Base-by-base conservation (phyloP, 176 grass and related monocot genomes). In the Triticum urartu region DNA sequence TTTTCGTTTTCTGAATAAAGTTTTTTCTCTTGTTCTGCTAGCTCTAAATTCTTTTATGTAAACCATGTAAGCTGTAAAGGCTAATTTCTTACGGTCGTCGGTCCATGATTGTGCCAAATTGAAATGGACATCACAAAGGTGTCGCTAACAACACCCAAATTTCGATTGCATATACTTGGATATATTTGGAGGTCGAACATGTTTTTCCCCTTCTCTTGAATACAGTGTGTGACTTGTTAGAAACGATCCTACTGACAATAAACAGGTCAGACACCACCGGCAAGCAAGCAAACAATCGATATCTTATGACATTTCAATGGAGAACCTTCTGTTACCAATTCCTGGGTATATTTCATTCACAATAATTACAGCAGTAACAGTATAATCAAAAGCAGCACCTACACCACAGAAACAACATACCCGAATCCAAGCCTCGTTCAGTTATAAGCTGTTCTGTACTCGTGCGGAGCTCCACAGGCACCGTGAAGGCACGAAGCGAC, bases 351-450 rank as follows among this genome's bases (percentile, higher is more conserved):
- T 38, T 50, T 20, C 38, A 6, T 87, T 66, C 14, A 40, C 38
- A 50, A 6, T 48, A 18, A 64, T 12, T 54, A 45, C n/a, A 60
- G 20, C 35, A 26, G 33, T 0, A 26, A 47, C 22, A 56, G 11
- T 47, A 43, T 5, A 66, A 9, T 56, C 15, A 15, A 83, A 83
- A 47, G 60, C 26, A 33, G 1, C 32, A 69, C 5, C 9, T 58
- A 39, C 35, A 82, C 13, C 80, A 73, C 68, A 87, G 24, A 9
- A 81, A 79, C 39, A 71, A 68, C 59, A 66, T 38, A 78, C 7
- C 52, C 22, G 22, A 78, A 24, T 10, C 8, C 4, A 24, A 17
- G 39, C 18, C 39, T 5, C 5, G 33, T 26, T 78, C 72, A 69
- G 25, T 36, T 34, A 30, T 50, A 64, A 33, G 45, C 62, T 11